Base-by-base conservation (phyloP, 192 early-diverging fungal species). In the Coemansia sp. region DNA sequence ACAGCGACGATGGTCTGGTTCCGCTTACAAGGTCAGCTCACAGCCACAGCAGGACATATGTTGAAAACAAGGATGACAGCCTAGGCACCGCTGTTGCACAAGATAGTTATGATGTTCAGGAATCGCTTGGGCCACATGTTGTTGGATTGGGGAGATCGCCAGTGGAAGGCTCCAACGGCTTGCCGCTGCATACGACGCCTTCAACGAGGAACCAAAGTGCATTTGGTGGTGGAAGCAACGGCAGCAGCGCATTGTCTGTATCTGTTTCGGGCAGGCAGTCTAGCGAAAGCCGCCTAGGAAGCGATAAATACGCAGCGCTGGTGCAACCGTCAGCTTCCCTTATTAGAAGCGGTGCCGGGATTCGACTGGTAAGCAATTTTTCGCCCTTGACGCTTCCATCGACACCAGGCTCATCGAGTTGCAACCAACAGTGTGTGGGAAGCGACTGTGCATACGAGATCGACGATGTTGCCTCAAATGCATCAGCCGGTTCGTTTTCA, bases 301-400 rank as follows among this genome's bases (percentile, higher is more conserved):
- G 35, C 36, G n/a, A 62, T 44, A 36, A 62, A 18, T 45, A 62
- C 15, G 21, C 60, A n/a, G 14, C 20, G 11, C 60, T 18, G 20
- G 11, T 24, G 11, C 60, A 44, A 8, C 60, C 30, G 8, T 34
- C 57, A 20, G 34, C 34, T 11, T 59, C 57, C 20, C 57, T 59
- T 38, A 69, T 68, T 30, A 63, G 55, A 26, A 53, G 63, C 45
- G 44, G 35, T 10, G 60, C 73, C 4, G 63, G 73, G 21, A n/a
- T 21, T 38, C 71, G 65, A 0, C 65, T 82, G 64, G 67, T 75
- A 20, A 82, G 79, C 68, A 82, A 76, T 58, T 73, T 82, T 68
- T 82, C 79, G 33, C 80, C 80, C 45, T 48, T 82, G 36, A 82
- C 80, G 6, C 43, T 82, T n/a, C 66, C 80, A 15, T 82, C 80